Evolutionary conservation across 164 flowering plant species (phyloP), one percentile per base, ranked within the genome.

Genomic region (Nymphaea thermarum): DNA sequence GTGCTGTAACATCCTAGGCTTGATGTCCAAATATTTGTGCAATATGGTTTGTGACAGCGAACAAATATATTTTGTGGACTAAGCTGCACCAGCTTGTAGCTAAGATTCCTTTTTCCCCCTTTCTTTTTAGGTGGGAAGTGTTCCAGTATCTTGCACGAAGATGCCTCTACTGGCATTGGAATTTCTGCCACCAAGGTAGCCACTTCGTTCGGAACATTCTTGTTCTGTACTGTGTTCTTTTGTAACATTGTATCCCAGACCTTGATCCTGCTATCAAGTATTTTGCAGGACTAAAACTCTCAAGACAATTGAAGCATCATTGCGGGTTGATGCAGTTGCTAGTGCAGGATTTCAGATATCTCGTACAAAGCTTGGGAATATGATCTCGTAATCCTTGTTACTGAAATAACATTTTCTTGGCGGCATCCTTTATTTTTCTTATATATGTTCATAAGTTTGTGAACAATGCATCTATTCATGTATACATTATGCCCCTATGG

Each of bases 281-380:
- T 45, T 45, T 45, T 71, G 42, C 77, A 91, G 98, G 84, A 93
- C 93, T 10, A 85, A 82, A 70, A 69, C 90, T 44, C 83, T 84
- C 71, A 89, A 79, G 79, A 67, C 89, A 18, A 70, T 93, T 45
- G 97, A 91, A 72, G 87, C 90, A 67, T 93, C 98, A 41, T 66
- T 89, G 14, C 82, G 98, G 69, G 76, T 93, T 43, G 95, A 93
- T 82, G 88, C 96, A 45, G 61, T 93, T 64, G 98, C 96, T 59
- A 91, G 98, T 82, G 98, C 97, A 15, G 98, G 98, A 62, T 93
- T 83, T 70, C 89, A 91, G 77, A 81, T 89, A 71, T 93, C 98
- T 45, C 82, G 97, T 63, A 83, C 98, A 62, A 91, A 93, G 77
- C 78, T 93, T 72, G 92, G 83, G 70, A 79, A 79, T 75, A 75